These are phyloP conservation scores for Rhytidiadelphus loreus DNA, from an alignment of 225 moss, liverwort and hornwort species.

Conservation along the genomic window DNA sequence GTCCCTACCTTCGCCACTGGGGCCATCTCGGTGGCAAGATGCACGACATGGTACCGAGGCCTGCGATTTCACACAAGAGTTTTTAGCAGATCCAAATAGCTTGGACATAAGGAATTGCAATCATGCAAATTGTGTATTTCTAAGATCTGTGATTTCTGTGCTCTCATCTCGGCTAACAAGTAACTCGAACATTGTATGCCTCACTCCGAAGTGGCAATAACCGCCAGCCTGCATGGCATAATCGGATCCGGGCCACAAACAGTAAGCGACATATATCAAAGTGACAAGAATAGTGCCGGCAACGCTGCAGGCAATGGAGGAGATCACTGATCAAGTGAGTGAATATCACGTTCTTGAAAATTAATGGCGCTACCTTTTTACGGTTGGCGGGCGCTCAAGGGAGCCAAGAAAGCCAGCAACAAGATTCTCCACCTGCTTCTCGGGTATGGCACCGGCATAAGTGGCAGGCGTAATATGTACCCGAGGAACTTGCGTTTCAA, in stretches of 20 bases:
- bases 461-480: background rate
- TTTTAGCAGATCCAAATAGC: background rate
- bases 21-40: conserved; percentile 85
- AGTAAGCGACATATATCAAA: background rate
- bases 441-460: background rate
- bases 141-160: background rate
- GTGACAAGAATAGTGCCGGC: background rate
- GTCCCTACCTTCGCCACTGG: conserved; percentile 76
- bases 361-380: conserved; percentile 1
- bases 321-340: background rate
- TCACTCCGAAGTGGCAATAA: background rate
- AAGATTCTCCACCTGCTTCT: conserved; percentile 30
- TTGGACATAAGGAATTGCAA: background rate
- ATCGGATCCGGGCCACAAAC: background rate
- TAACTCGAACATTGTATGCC: background rate
- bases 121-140: background rate
- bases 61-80: conserved; percentile 14
- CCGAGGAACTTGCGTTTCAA: background rate
- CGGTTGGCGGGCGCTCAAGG: background rate
- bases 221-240: background rate
- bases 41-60: conserved; percentile 58
- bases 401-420: conserved; percentile 27
- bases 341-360: background rate
- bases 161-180: background rate
- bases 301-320: background rate